Base-by-base conservation (phyloP, 768 basidiomycete genomes). In the Amylocystis lapponica region DNA sequence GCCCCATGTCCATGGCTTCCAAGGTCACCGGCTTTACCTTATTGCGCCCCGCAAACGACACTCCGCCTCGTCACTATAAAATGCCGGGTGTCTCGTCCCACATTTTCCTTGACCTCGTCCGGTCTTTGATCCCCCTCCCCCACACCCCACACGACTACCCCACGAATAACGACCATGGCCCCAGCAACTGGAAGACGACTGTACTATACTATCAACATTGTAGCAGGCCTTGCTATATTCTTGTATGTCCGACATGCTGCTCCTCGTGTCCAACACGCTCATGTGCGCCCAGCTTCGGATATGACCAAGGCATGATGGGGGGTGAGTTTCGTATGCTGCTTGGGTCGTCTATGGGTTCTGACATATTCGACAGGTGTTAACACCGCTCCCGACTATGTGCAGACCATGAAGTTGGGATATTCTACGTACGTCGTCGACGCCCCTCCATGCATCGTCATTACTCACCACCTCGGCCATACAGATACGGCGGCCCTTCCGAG, bases 241-340 rank as follows among this genome's bases (percentile, higher is more conserved):
- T 63, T 63, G 61, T 63, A 39, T 36, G 61, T 57, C 13, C 16
- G 19, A 6, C n/a, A n/a, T n/a, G n/a, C 3, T 13, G 4, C 25
- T 22, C 17, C 27, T 2, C 33, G 8, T 40, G n/a, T 16, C 20
- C 27, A 10, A 32, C 6, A 30, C 21, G 12, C 33, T 40, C 12
- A 36, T 22, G 5, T 35, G n/a, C 16, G 4, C 50, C 20, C 51
- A 69, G 73, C 51, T 71, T 71, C 50, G 70, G 70, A 19, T 71
- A 71, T 62, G 70, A 70, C 50, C 70, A 71, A 55, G 70, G 70
- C 17, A 68, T 70, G 66, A 71, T 71, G 70, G 66, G 67, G 23
- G 69, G 69, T 36, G 31, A 10, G 46, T 41, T 22, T 9, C 17
- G n/a, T 29, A n/a, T 27, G 3, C 25, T 4, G 17, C 14, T 26